phyloP scores from a whole-genome alignment of 208 protist species.

The Trypanosoma lewisi region DNA sequence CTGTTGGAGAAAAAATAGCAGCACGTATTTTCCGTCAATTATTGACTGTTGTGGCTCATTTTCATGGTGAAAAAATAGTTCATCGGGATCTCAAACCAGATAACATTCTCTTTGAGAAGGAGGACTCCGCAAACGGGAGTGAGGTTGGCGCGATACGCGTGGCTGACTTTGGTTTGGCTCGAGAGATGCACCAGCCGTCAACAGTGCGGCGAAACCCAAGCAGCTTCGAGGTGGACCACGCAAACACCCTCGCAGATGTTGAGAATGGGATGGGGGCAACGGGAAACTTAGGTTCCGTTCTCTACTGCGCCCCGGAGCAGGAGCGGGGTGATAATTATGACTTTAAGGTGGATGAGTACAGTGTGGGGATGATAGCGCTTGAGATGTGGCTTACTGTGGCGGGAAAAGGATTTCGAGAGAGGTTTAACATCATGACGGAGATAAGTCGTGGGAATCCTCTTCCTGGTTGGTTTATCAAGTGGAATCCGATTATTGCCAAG shows the following conservation, averaged over 20 bases:
- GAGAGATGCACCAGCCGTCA: too few relatives aligned
- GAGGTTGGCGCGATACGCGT: constrained; percentile 76
- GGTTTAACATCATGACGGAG: constrained; percentile 76
- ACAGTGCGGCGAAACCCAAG: constrained; percentile 49
- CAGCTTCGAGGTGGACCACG: constrained; percentile 38
- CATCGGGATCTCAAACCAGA: constrained; percentile 89
- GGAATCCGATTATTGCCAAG: constrained; percentile 52
- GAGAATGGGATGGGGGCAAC: constrained; percentile 24
- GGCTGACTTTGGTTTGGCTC: constrained; percentile 85
- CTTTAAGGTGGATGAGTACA: constrained; percentile 88
- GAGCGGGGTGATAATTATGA: constrained; percentile 70
- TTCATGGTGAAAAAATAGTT: constrained; percentile 74
- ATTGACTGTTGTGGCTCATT: constrained; percentile 67
- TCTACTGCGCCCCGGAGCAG: constrained; percentile 85
- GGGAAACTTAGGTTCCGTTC: constrained; percentile 68
- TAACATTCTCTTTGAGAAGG: constrained; percentile 83
- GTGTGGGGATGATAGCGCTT: constrained; percentile 83
- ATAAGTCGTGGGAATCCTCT: constrained; percentile 61
- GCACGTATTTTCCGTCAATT: constrained; percentile 74
- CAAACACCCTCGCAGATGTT: constrained; percentile 6
- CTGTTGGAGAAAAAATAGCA: constrained; percentile 56
- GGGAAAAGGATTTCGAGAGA: constrained; percentile 74
- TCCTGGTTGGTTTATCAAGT: constrained; percentile 64
- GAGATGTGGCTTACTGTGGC: constrained; percentile 86
- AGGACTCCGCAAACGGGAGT: constrained; percentile 33